Percentiles rank a stretch among this genome's conserved stretches.
Evolutionary conservation across 2,329 filamentous ascomycete species (phyloP).

Genomic region (Cercospora brassicicola): DNA sequence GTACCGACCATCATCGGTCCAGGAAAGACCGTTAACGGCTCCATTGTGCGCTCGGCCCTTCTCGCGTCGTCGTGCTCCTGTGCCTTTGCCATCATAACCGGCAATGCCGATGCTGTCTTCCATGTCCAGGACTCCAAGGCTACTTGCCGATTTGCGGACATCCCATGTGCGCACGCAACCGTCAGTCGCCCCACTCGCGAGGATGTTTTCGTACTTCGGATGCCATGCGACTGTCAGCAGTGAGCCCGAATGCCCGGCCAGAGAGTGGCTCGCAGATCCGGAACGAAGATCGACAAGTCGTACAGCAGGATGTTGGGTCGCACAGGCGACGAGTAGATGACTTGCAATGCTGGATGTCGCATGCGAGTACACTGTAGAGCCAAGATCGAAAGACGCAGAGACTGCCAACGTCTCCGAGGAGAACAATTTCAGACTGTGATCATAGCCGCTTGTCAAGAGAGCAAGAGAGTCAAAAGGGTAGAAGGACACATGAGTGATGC

Average conservation of each 20-base stretch:
- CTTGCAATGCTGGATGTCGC: constrained; percentile 71
- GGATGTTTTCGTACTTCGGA: constrained; percentile 72
- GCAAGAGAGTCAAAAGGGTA: constrained; percentile 75
- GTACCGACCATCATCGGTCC: constrained; percentile 76
- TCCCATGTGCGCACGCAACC: constrained; percentile 86
- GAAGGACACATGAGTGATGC: constrained; percentile 74
- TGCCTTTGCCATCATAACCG: constrained; percentile 47
- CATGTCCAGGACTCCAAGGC: constrained; percentile 76
- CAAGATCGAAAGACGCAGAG: constrained; percentile 68
- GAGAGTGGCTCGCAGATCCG: constrained; percentile 62
- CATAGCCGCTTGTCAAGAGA: constrained; percentile 75
- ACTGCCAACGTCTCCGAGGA: constrained; percentile 62
- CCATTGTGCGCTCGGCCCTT: constrained; percentile 68
- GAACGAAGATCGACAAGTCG: constrained; percentile 84
- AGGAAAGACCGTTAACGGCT: constrained; percentile 79
- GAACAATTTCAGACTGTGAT: constrained; percentile 75
- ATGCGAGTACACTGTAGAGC: constrained; percentile 72
- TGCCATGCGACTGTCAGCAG: constrained; percentile 74
- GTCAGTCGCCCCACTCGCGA: constrained; percentile 82
- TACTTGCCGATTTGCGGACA: constrained; percentile 72
- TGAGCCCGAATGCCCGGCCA: constrained; percentile 53
- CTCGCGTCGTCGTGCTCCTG: constrained; percentile 44
- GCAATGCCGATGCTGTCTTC: constrained; percentile 75
- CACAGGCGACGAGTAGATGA: constrained; percentile 80
- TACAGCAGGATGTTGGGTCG: constrained; percentile 80